phyloP scores from a whole-genome alignment of 257 asterid species.

The Solanum tarijense region DNA sequence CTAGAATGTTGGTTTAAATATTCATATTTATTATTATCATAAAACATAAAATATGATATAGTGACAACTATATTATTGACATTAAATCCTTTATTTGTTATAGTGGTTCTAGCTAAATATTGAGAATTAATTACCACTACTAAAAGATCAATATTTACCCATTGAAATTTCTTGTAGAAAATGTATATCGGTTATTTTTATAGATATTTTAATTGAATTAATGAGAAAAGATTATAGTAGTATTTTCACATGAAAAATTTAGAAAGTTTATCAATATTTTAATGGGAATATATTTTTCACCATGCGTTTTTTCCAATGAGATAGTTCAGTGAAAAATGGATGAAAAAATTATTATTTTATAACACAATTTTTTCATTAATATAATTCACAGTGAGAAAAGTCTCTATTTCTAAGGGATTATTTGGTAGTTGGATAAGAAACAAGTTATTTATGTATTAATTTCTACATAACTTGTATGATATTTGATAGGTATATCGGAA shows the following conservation, averaged over 20 bases:
- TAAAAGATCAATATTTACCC: neutral
- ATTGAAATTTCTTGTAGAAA: neutral
- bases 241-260: neutral
- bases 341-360: too few relatives aligned
- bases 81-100: too few relatives aligned
- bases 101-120: neutral
- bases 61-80: neutral
- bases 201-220: neutral
- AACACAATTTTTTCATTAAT: too few relatives aligned
- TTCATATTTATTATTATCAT: too few relatives aligned
- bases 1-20: neutral
- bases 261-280: too few relatives aligned
- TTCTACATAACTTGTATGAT: neutral
- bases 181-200: neutral
- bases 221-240: too few relatives aligned
- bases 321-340: too few relatives aligned
- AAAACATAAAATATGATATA: too few relatives aligned
- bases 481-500: too few relatives aligned
- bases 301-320: neutral
- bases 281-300: too few relatives aligned
- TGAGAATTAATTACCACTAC: neutral
- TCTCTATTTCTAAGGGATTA: fast-evolving
- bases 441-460: too few relatives aligned
- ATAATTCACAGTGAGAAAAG: neutral
- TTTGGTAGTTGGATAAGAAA: too few relatives aligned